Percentiles rank a stretch among this genome's conserved stretches.
phyloP scores from a whole-genome alignment of 495 filamentous ascomycete genomes.

The Xylaria scruposa region DNA sequence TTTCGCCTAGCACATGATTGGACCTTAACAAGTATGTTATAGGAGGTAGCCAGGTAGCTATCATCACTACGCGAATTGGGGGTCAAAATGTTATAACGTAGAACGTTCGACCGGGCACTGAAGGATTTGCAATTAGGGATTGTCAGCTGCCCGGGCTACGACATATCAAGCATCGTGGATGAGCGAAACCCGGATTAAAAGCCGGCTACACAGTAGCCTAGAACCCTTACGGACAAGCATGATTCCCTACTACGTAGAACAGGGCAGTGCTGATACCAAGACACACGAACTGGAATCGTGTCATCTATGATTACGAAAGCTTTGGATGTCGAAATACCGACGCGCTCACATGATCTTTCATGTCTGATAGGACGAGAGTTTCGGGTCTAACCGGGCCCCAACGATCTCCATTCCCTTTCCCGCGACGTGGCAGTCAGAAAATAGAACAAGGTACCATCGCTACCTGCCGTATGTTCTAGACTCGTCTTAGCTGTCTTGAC shows the following conservation, averaged over 20 bases:
- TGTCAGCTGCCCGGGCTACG: conserved; percentile 3
- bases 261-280: not conserved
- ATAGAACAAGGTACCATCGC: not conserved
- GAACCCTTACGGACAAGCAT: conserved; percentile 23
- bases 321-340: not conserved
- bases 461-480: not conserved
- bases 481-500: not conserved
- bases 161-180: not conserved
- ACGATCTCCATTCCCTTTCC: not conserved
- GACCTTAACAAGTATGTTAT: not conserved
- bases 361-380: not conserved
- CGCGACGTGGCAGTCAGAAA: conserved; percentile 5
- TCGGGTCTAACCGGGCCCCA: not conserved
- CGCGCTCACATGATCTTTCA: not conserved
- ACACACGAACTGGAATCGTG: not conserved
- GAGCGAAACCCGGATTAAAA: not conserved
- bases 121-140: not conserved
- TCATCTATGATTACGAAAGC: not conserved
- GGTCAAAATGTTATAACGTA: not conserved
- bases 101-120: not conserved
- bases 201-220: not conserved
- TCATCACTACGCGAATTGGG: not conserved
- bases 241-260: not conserved
- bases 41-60: too few relatives aligned
- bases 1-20: not conserved